A percentile compares a stretch with the other conserved stretches of the same genome.
phyloP scores from a whole-genome alignment of 2,329 filamentous ascomycete genomes.

The Fusarium fujikuroi region DNA sequence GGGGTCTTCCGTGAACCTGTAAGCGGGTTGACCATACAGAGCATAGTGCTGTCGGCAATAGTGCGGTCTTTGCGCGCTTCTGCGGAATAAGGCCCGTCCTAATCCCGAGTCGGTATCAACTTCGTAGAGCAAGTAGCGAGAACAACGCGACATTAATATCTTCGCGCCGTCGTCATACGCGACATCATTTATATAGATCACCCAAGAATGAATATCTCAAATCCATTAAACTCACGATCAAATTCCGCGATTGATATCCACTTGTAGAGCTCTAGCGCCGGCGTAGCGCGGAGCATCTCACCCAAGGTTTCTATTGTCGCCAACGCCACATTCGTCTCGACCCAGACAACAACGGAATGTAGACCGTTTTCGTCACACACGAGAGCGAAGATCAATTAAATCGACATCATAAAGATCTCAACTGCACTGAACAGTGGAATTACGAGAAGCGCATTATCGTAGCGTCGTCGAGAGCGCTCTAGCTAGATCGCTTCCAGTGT shows the following conservation, averaged over 20 bases:
- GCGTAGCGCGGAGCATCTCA: background rate
- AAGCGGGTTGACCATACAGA: background rate
- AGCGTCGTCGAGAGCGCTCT: too few relatives aligned
- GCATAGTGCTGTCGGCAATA: too few relatives aligned
- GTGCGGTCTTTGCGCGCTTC: background rate
- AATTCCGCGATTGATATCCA: fast-evolving
- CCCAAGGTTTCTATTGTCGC: background rate
- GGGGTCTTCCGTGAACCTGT: fast-evolving
- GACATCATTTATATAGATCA: background rate
- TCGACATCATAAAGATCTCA: background rate
- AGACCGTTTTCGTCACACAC: background rate
- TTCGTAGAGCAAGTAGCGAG: too few relatives aligned
- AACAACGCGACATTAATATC: fast-evolving
- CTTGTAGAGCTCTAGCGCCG: background rate
- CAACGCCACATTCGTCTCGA: background rate
- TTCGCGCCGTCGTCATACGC: fast-evolving
- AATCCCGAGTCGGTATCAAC: too few relatives aligned
- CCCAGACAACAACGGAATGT: background rate
- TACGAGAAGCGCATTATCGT: too few relatives aligned
- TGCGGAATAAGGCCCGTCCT: too few relatives aligned
- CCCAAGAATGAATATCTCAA: background rate
- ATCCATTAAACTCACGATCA: background rate
- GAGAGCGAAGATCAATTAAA: background rate
- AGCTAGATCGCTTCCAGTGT: background rate
- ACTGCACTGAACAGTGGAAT: background rate